Conservation (phyloP, 2,329 filamentous ascomycete species). For the Ophiosphaerella herpotricha region DNA sequence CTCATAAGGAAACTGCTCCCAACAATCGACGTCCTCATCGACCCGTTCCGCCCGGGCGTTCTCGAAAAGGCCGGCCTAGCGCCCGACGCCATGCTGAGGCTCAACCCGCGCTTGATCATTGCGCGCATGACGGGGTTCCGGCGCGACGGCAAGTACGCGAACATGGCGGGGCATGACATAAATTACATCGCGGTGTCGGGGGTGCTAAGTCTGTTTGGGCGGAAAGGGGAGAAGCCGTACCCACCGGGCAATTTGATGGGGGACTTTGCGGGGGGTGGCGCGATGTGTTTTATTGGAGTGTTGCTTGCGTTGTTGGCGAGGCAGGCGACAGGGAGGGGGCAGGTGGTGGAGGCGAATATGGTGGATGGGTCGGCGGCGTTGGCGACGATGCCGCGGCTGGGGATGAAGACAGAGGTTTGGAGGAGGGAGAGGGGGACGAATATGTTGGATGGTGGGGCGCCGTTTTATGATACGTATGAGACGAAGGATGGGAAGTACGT, state of each 20-base stretch:
- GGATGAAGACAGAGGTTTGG: slow-evolving; percentile 67
- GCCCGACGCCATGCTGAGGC: slow-evolving; percentile 63
- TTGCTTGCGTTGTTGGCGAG: slow-evolving; percentile 76
- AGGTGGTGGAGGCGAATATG: slow-evolving; percentile 96
- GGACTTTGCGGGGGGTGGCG: slow-evolving; percentile 90
- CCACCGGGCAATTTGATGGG: slow-evolving; percentile 83
- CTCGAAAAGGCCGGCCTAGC: slow-evolving; percentile 82
- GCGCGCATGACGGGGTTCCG: slow-evolving; percentile 89
- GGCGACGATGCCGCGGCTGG: slow-evolving; percentile 75
- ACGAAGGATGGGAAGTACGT: slow-evolving; percentile 79
- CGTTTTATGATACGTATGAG: slow-evolving; percentile 89
- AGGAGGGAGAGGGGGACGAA: slow-evolving; percentile 71
- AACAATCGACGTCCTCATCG: slow-evolving; percentile 78
- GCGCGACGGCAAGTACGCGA: slow-evolving; percentile 79
- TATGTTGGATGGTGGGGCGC: slow-evolving; percentile 79
- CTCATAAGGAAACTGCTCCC: slow-evolving; percentile 69
- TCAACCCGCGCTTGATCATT: slow-evolving; percentile 78
- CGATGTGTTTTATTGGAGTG: slow-evolving; percentile 79
- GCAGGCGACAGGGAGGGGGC: slow-evolving; percentile 67
- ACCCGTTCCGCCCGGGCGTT: slow-evolving; percentile 90
- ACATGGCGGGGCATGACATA: slow-evolving; percentile 94
- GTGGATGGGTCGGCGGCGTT: slow-evolving; percentile 86
- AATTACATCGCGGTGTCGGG: slow-evolving; percentile 93
- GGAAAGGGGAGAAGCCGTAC: slow-evolving; percentile 70
- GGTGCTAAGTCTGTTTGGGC: slow-evolving; percentile 75